Base-by-base conservation (phyloP, 305 asterid species). In the Solanum hybrid region DNA sequence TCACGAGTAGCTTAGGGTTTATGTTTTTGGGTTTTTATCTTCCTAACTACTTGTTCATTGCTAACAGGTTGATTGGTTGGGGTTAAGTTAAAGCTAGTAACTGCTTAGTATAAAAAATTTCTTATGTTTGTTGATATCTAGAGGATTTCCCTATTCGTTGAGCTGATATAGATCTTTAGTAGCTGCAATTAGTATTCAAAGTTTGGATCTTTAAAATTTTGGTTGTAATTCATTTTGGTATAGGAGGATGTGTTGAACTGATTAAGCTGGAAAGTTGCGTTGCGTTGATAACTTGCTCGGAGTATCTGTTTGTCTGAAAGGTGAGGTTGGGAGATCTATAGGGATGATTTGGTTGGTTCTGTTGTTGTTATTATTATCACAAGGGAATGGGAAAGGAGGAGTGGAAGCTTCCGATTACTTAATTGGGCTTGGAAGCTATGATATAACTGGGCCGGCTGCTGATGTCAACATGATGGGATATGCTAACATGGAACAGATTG, bases 391-490 rank as follows among this genome's bases (percentile, higher is more conserved):
- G 10, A 80, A 81, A 90, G 93, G 89, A 84, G 93, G 91, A 34
- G 87, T 77, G 80, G 94, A 96, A 80, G 93, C 92, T 91, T 94
- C 98, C 79, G 91, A 93, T 89, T 96, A 95, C 94, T 93, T 95
- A 85, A 92, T 96, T 89, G 99, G 99, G 73, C 95, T 97, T 2
- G 98, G 98, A 88, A 97, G 99, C 94, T 97, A 96, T 90, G 99
- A 97, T 92, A 94, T 97, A 89, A 97, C 99, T 9, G 98, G 99
- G 78, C 99, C 99, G 5, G 99, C 99, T 5, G 99, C 99, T 72
- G 99, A 97, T 94, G 99, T 94, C 88, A 96, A 96, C 95, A 96
- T 97, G 99, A 97, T 97, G 99, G 99, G 99, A 31, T 97, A 97
- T 91, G 98, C 99, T 79, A 95, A 95, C 91, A 89, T 27, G 78